Evolutionary conservation across 805 yeast species (phyloP), one percentile per base, ranked within the genome.

Genomic region (Maudiozyma saulgeensis): DNA sequence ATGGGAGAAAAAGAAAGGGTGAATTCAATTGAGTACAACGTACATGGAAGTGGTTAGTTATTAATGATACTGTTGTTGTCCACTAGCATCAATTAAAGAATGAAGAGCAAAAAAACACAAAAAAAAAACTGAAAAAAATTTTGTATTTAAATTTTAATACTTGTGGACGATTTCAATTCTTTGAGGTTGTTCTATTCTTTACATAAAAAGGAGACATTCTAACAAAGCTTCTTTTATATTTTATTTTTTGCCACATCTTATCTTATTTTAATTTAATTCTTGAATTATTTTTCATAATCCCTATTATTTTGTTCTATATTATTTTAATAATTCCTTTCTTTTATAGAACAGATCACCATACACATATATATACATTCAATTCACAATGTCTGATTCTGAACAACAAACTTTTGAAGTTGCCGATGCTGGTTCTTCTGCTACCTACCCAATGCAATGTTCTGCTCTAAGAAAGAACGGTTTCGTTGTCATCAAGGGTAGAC

Each of bases 391-490:
- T 61, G 67, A 66, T 54, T 16, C 21, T 18, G 68, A 65, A 64
- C 67, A 87, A 89, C 96, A 89, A 82, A 80, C 82, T 76, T 91
- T 91, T 78, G 97, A 90, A 78, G 80, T 90, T 81, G 98, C 86
- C 73, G 93, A 87, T 75, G 98, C 99, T 70, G 98, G 97, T 77
- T 90, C 98, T 77, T 91, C 99, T 72, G 74, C 82, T 69, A 91
- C 97, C 73, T 91, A 72, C 96, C 99, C 99, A 82, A 78, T 84
- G 82, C 99, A 91, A 84, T 91, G 99, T 86, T 93, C 98, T 69
- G 96, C 99, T 63, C 88, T 93, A 77, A 90, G 99, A 84, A 93
- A 93, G 95, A 86, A 82, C 81, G 99, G 99, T 71, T 95, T 87
- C 84, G 99, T 93, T 72, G 95, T 84, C 66, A 93, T 91, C 80